Evolutionary conservation across 768 basidiomycete species (phyloP).

Genomic region (Omphalotus guepiniiformis): DNA sequence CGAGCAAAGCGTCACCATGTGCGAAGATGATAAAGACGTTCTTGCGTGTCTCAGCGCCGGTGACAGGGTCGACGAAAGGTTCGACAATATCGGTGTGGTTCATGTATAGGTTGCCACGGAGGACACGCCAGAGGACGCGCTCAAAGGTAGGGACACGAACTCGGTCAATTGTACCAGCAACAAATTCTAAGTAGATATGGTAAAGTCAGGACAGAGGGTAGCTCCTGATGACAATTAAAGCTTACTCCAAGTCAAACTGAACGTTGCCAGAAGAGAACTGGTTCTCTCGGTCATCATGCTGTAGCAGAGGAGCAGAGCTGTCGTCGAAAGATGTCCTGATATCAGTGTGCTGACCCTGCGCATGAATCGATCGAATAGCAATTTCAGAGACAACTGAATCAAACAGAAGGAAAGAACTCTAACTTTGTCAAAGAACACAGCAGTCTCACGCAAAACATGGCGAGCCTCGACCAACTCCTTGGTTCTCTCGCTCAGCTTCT

Average conservation of each 20-base stretch:
- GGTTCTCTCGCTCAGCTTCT: slow-evolving; percentile 78
- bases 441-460: slow-evolving; percentile 93
- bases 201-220: not conserved
- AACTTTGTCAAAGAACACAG: slow-evolving; percentile 91
- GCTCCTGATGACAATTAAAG: slow-evolving; percentile 2
- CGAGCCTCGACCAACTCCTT: slow-evolving; percentile 88
- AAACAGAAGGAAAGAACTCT: slow-evolving; percentile 16
- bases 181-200: slow-evolving; percentile 54
- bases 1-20: slow-evolving; percentile 85
- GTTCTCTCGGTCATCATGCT: slow-evolving; percentile 82
- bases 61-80: slow-evolving; percentile 84
- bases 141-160: slow-evolving; percentile 90
- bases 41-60: slow-evolving; percentile 84
- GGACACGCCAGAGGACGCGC: slow-evolving; percentile 95
- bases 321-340: slow-evolving; percentile 92
- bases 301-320: slow-evolving; percentile 83
- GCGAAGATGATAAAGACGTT: slow-evolving; percentile 99
- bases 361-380: slow-evolving; percentile 39
- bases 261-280: slow-evolving; percentile 45
- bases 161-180: slow-evolving; percentile 95
- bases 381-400: no score
- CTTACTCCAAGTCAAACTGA: slow-evolving; percentile 88
- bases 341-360: slow-evolving; percentile 71
- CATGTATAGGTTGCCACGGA: slow-evolving; percentile 98
- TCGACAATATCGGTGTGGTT: slow-evolving; percentile 95